Conservation (phyloP, 2,329 filamentous ascomycete species). For the Aureobasidium lini region DNA sequence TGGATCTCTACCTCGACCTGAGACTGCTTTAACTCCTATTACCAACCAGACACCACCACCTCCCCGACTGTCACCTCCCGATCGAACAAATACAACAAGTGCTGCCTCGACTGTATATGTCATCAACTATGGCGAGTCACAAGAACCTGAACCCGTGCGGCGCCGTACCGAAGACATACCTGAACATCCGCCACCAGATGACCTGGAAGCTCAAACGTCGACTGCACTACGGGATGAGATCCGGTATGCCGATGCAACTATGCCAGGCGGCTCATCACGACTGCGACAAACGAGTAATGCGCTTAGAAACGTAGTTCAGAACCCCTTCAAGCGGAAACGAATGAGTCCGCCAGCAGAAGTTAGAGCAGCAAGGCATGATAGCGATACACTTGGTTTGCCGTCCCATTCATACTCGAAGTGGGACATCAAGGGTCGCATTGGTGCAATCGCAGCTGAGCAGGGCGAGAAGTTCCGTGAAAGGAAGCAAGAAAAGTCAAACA, state of each 20-base stretch:
- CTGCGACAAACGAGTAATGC: conserved; percentile 7
- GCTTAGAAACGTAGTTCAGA: conserved; percentile 45
- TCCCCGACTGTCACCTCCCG: conserved; percentile 45
- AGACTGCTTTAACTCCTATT: neutral
- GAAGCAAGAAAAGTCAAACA: conserved; percentile 29
- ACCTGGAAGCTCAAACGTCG: conserved; percentile 1
- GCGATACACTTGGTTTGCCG: conserved; percentile 23
- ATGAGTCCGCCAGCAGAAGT: conserved; percentile 54
- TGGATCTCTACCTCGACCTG: conserved; percentile 17
- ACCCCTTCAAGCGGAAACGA: conserved; percentile 52
- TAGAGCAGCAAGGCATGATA: conserved; percentile 30
- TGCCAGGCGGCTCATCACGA: conserved; percentile 8
- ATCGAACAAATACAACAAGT: conserved; percentile 53
- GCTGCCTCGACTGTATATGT: conserved; percentile 58
- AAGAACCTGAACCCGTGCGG: conserved; percentile 34
- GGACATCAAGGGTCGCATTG: conserved; percentile 38
- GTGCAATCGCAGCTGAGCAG: conserved; percentile 43
- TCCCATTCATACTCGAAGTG: conserved; percentile 38
- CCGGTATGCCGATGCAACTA: neutral
- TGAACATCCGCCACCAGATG: neutral
- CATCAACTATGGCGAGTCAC: conserved; percentile 50
- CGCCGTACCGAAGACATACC: conserved; percentile 18
- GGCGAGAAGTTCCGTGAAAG: conserved; percentile 37
- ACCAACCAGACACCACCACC: conserved; percentile 31
- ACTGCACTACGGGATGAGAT: neutral